Evolutionary conservation across 768 basidiomycete species (phyloP).

Genomic region (Austroboletus eburneus): DNA sequence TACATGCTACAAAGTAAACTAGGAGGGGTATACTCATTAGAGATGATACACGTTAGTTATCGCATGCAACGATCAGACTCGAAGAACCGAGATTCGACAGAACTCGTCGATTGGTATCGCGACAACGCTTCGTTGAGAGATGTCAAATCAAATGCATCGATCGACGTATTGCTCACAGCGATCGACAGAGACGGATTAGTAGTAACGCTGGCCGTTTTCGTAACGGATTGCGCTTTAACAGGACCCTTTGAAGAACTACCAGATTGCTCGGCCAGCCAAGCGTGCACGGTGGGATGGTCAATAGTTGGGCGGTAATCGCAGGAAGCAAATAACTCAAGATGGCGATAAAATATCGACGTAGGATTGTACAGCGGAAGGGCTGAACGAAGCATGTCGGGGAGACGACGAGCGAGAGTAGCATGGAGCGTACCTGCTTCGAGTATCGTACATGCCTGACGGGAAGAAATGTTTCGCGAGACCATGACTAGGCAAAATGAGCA

Average conservation of each 20-base stretch:
- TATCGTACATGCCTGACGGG: conserved; percentile 36
- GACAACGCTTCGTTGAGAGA: conserved; percentile 26
- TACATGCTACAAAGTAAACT: conserved; percentile 7
- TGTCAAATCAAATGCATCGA: conserved; percentile 21
- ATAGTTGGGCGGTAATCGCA: conserved; percentile 38
- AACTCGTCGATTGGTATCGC: conserved; percentile 20
- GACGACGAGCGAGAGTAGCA: neutral
- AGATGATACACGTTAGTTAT: neutral
- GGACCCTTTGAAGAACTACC: conserved; percentile 12
- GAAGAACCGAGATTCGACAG: neutral
- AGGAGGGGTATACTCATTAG: conserved; percentile 7
- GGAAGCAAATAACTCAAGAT: conserved; percentile 44
- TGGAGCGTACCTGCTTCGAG: conserved; percentile 41
- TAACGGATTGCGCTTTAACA: conserved; percentile 11
- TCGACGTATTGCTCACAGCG: conserved; percentile 10
- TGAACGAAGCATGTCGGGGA: conserved; percentile 13
- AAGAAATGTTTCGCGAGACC: conserved; percentile 35
- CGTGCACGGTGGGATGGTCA: conserved; percentile 38
- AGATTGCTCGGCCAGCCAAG: conserved; percentile 34
- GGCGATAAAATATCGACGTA: conserved; percentile 42
- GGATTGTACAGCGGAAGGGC: conserved; percentile 54
- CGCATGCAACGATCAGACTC: neutral
- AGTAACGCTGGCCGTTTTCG: conserved; percentile 2
- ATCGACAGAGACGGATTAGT: conserved; percentile 12
- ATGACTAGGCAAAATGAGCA: conserved; percentile 39